A percentile compares a stretch with the other conserved stretches of the same genome.
Conservation (phyloP, 176 grass and related monocot genomes). For the Avena atlantica region DNA sequence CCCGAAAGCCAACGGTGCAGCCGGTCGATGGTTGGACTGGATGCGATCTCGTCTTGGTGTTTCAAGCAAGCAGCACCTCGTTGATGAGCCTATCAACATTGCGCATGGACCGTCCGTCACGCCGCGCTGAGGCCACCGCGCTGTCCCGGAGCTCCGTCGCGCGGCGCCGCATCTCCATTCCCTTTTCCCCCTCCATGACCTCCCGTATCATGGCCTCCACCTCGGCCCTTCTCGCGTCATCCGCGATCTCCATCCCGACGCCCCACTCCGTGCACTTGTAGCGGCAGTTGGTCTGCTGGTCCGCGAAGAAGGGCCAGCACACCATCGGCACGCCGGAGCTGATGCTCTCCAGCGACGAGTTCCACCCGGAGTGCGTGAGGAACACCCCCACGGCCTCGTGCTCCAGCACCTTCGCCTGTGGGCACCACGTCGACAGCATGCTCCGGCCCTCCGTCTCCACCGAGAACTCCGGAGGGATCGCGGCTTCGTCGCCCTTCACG, state of each 20-base stretch:
- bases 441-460: slow-evolving; percentile 14
- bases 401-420: slow-evolving; percentile 52
- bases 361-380: slow-evolving; percentile 87
- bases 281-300: slow-evolving; percentile 70
- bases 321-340: slow-evolving; percentile 53
- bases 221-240: neutral
- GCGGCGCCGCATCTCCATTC: neutral
- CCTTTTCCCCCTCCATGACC: slow-evolving; percentile 15
- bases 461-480: slow-evolving; percentile 33
- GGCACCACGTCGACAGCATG: slow-evolving; percentile 55
- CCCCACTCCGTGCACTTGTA: slow-evolving; percentile 63
- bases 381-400: slow-evolving; percentile 67
- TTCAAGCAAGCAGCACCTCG: slow-evolving; percentile 26
- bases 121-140: neutral
- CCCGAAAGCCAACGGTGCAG: neutral
- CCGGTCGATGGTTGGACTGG: neutral
- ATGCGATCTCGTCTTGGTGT: too few species aligned
- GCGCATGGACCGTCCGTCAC: slow-evolving; percentile 5
- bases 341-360: slow-evolving; percentile 73
- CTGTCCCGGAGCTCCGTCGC: slow-evolving; percentile 5
- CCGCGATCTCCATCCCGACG: slow-evolving; percentile 49
- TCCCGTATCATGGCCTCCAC: slow-evolving; percentile 27
- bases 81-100: slow-evolving; percentile 35
- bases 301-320: slow-evolving; percentile 67
- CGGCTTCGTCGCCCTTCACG: slow-evolving; percentile 25